Evolutionary conservation across 805 yeast genomes (phyloP), one percentile per base, ranked within the genome.

Genomic region (Kodamaea fukazawae): DNA sequence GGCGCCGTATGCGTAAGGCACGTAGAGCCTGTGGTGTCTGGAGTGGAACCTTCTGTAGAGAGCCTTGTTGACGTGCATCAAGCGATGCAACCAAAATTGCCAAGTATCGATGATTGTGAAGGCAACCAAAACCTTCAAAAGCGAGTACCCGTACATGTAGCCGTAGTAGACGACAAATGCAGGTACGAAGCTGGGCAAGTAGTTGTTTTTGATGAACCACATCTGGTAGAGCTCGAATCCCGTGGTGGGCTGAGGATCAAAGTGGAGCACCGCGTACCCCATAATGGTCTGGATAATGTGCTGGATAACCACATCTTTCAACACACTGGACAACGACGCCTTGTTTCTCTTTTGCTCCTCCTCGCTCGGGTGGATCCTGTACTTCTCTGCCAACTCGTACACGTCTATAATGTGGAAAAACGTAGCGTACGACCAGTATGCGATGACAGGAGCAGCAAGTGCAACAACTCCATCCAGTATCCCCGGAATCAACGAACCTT

Each of bases 1-100:
- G 2, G 99, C 99, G 37, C 99, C 99, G 62, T 75, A 90, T 1
- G 98, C 97, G 61, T 89, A 93, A 7, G 99, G 99, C 27, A 93
- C 96, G 52, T 93, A 91, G 36, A 93, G 71, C 40, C 91, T 71
- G 64, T 93, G 99, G 64, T 93, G 99, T 50, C 96, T 81, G 4
- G 98, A 88, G 62, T 93, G 99, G 71, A 87, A 86, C 38, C 79
- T 67, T 47, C 75, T 77, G 74, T 93, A 93, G 35, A 90, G 67
- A 40, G 71, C 66, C 57, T 81, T 82, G 73, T 86, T 86, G 57
- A 73, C 54, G 59, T 93, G 99, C 98, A 93, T 90, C 47, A 74
- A 58, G 46, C 96, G 75, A 61, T 93, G 99, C 47, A 90, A 70
- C 72, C 80, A 79, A 63, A 86, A 93, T 66, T 93, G 99, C 99